Base-by-base conservation (phyloP, 2,329 filamentous ascomycete species). In the Furcasterigmium furcatum region DNA sequence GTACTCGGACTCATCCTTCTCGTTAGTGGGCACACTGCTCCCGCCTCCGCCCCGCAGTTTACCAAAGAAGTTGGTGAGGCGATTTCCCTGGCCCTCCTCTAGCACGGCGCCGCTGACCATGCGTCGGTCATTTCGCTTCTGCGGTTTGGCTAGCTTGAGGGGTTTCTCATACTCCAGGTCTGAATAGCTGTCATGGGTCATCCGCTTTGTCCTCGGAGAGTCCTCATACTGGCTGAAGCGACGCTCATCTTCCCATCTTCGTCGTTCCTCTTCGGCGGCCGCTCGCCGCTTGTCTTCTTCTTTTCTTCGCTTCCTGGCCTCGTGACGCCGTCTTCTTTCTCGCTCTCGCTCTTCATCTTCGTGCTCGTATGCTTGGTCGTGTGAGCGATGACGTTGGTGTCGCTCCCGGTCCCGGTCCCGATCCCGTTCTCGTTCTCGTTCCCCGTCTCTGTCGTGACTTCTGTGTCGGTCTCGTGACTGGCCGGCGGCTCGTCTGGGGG, bases 61-160 rank as follows among this genome's bases (percentile, higher is more conserved):
- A 9, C 60, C 63, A 6, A 43, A 21, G 24, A 43, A 43, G n/a
- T 30, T 32, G 9, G 29, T 32, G 5, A 43, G 22, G 19, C 64
- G 63, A 18, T 53, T 60, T 7, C 64, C 64, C n/a, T 70, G 65
- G 1, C 85, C 85, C 60, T 89, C 85, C 57, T 89, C 86, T 54
- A 87, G 68, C 16, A 85, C 66, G 0, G 83, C 82, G 18, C 85
- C 85, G 51, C 85, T 89, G 18, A 86, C 83, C n/a, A 87, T 72
- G 49, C 86, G 71, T 46, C 74, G 74, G 58, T 81, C 80, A 16
- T 16, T 36, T 2, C 34, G 34, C 52, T 74, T 76, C 35, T 63
- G 63, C 4, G n/a, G 12, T 41, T 67, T 66, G 43, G 58, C 60
- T 13, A 62, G 63, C 50, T 55, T 70, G 34, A 65, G 61, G 10